Percentiles rank a stretch among this genome's conserved stretches.
Conservation (phyloP, 2,329 filamentous ascomycete genomes). For the Hymenoscyphus infarciens region DNA sequence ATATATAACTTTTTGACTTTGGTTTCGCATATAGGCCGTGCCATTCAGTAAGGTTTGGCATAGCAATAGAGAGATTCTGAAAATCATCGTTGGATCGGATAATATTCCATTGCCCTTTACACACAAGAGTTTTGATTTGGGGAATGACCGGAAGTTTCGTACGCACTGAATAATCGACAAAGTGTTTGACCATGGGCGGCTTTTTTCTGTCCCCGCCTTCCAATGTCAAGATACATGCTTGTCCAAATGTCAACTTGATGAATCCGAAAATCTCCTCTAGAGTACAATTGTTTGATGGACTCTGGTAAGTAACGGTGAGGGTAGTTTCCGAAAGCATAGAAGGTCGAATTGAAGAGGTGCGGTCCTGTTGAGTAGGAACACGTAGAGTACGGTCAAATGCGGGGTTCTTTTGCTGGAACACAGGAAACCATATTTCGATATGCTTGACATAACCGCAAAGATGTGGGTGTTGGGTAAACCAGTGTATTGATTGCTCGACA, state of each 20-base stretch:
- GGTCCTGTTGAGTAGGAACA: conserved; percentile 28
- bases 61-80: conserved; percentile 53
- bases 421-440: conserved; percentile 74
- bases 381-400: conserved; percentile 29
- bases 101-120: conserved; percentile 75
- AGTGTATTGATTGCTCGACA: conserved; percentile 55
- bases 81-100: conserved; percentile 64
- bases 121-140: conserved; percentile 63
- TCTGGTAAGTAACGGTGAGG: conserved; percentile 54
- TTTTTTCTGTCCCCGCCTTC: conserved; percentile 77
- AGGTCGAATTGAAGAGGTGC: conserved; percentile 25
- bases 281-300: conserved; percentile 64
- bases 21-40: conserved; percentile 60
- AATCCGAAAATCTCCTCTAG: conserved; percentile 67
- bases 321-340: conserved; percentile 39
- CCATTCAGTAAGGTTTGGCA: conserved; percentile 61
- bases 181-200: conserved; percentile 63
- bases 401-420: conserved; percentile 48
- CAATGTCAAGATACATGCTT: conserved; percentile 63
- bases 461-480: conserved; percentile 57
- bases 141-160: conserved; percentile 32
- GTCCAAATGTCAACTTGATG: conserved; percentile 51
- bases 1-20: conserved; percentile 70
- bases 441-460: conserved; percentile 65
- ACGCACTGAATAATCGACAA: conserved; percentile 30